These are phyloP conservation scores for Pythium insidiosum DNA, from an alignment of 352 stramenopile genomes.

Conservation along the genomic window DNA sequence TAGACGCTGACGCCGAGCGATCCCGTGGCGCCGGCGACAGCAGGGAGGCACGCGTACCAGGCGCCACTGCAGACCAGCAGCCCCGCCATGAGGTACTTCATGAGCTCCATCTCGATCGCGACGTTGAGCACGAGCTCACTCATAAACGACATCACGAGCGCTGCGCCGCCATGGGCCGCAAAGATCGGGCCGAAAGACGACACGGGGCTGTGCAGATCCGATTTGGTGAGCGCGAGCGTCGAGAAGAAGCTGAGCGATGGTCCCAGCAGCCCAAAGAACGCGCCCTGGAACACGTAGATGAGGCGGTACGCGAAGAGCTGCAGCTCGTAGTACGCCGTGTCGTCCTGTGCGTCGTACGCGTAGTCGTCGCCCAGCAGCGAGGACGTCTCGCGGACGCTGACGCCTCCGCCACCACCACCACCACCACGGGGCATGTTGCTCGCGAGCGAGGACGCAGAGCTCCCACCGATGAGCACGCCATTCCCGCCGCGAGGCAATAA, in stretches of 20 bases:
- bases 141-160: conserved; percentile 72
- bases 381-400: conserved; percentile 2
- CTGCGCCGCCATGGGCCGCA: conserved; percentile 54
- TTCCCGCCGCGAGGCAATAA: no score
- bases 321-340: conserved; percentile 29
- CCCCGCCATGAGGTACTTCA: conserved; percentile 64
- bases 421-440: no score
- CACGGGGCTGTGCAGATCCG: conserved; percentile 36
- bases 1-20: conserved; percentile 59
- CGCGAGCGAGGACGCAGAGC: no score
- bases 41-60: conserved; percentile 61
- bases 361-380: conserved; percentile 15
- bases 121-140: conserved; percentile 68
- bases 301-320: conserved; percentile 56
- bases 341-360: conserved; percentile 22
- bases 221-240: conserved; percentile 25
- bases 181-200: conserved; percentile 70
- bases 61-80: conserved; percentile 43
- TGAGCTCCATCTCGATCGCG: conserved; percentile 50
- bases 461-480: no score
- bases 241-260: conserved; percentile 64
- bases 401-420: neutral
- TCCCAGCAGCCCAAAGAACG: conserved; percentile 58
- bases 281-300: conserved; percentile 63
- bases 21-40: conserved; percentile 45